phyloP scores from a whole-genome alignment of 1,139 yeast genomes.

The Wickerhamiella infanticola region DNA sequence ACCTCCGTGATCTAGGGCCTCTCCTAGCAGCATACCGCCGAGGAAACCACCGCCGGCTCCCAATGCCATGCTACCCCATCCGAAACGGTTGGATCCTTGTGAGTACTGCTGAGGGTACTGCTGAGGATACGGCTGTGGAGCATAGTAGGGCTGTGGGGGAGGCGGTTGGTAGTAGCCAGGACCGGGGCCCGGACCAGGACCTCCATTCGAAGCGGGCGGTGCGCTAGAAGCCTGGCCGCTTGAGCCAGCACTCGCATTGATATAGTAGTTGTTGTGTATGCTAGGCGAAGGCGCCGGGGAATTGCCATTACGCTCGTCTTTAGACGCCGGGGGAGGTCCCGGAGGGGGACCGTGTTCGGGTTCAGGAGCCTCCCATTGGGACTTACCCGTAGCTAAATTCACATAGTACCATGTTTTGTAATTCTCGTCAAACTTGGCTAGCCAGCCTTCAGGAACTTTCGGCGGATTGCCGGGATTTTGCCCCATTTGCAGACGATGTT shows the following conservation, averaged over 20 bases:
- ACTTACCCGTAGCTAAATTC: slow-evolving; percentile 48
- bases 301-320: neutral
- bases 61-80: slow-evolving; percentile 37
- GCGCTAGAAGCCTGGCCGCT: neutral
- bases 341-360: slow-evolving; percentile 6
- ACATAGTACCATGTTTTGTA: slow-evolving; percentile 59
- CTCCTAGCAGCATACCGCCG: slow-evolving; percentile 53
- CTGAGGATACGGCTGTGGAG: slow-evolving; percentile 16
- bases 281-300: neutral
- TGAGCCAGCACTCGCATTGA: neutral
- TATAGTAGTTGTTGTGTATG: neutral
- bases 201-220: neutral
- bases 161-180: slow-evolving; percentile 4
- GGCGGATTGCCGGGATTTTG: slow-evolving; percentile 24
- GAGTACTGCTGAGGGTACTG: slow-evolving; percentile 7
- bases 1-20: slow-evolving; percentile 22
- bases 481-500: too few relatives aligned
- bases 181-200: neutral
- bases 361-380: slow-evolving; percentile 83
- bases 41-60: slow-evolving; percentile 74
- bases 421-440: slow-evolving; percentile 69
- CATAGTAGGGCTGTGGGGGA: slow-evolving; percentile 5
- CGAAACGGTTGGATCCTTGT: slow-evolving; percentile 24
- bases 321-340: slow-evolving; percentile 23
- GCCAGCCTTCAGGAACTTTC: slow-evolving; percentile 64